Evolutionary conservation across 2,329 filamentous ascomycete genomes (phyloP).

Genomic region (Fusarium miscanthi): DNA sequence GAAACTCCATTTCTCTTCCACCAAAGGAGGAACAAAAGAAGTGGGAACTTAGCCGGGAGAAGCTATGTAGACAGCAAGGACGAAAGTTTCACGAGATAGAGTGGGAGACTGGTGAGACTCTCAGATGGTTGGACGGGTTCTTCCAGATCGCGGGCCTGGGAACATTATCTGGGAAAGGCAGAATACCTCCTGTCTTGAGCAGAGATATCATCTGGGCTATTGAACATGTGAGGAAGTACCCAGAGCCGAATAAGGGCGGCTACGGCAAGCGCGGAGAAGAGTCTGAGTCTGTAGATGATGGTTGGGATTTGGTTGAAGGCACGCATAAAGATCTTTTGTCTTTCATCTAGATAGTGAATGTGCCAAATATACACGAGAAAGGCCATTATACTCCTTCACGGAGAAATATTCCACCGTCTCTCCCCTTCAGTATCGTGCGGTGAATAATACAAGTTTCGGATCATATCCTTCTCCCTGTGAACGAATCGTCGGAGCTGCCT

Average conservation of each 20-base stretch:
- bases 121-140: conserved; percentile 58
- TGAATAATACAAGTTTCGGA: neutral
- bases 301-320: conserved; percentile 30
- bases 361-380: neutral
- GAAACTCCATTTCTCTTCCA: conserved; percentile 55
- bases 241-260: conserved; percentile 46
- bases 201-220: conserved; percentile 59
- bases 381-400: neutral
- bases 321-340: neutral
- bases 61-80: conserved; percentile 44
- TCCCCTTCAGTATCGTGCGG: neutral
- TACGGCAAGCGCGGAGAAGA: neutral
- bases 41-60: conserved; percentile 60
- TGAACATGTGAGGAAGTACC: conserved; percentile 61
- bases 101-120: conserved; percentile 64
- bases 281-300: neutral
- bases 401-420: neutral
- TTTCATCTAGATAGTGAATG: neutral
- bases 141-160: conserved; percentile 62
- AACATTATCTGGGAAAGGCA: conserved; percentile 58
- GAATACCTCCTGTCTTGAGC: conserved; percentile 57
- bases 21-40: conserved; percentile 50
- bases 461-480: neutral
- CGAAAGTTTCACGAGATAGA: conserved; percentile 64
- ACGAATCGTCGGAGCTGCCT: fast-evolving